Evolutionary conservation across 2,329 filamentous ascomycete genomes (phyloP), one percentile per base, ranked within the genome.

Genomic region (Nemania sp.): DNA sequence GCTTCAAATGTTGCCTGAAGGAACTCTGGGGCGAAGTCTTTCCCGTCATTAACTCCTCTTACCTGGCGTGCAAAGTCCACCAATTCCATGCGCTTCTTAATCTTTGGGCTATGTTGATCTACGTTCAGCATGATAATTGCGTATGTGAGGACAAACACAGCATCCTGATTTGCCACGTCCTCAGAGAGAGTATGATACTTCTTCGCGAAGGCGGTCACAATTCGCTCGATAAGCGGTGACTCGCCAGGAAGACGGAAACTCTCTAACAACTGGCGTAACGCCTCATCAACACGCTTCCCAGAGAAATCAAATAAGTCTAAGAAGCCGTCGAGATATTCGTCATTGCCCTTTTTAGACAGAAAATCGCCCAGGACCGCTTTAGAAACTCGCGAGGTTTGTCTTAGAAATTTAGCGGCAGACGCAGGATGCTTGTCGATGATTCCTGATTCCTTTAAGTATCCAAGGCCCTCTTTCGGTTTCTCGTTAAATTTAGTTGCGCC

Each of bases 51-150:
- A 38, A 96, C 92, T 11, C 95, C 95, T 47, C 94, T 88, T n/a
- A 99, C 82, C 77, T 99, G 98, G 70, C 89, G 90, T 0, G 92
- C 87, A 78, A 99, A 99, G 74, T 95, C 92, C 62, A 89, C 86
- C 49, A 90, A 85, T 1, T 90, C 89, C 96, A 99, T 99, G 47
- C 95, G 92, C 76, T 92, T 92, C 73, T 89, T 94, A 70, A 98
- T 80, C 73, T 98, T 98, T 0, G 94, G 94, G 76, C 97, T 99
- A 79, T 98, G 96, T 75, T 97, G 92, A 77, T 99, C 96, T 0
- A 95, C 98, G 77, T 99, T 99, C 64, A 99, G 84, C 89, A 99
- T 94, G 79, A 99, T 97, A 75, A 98, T 97, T 43, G 94, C 96
- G 78, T 99, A 99, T 0, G 93, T 95, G 59, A 99, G 84, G 55